Evolutionary conservation across 768 basidiomycete species (phyloP), one percentile per base, ranked within the genome.

Genomic region (Phaeolepiota aurea): DNA sequence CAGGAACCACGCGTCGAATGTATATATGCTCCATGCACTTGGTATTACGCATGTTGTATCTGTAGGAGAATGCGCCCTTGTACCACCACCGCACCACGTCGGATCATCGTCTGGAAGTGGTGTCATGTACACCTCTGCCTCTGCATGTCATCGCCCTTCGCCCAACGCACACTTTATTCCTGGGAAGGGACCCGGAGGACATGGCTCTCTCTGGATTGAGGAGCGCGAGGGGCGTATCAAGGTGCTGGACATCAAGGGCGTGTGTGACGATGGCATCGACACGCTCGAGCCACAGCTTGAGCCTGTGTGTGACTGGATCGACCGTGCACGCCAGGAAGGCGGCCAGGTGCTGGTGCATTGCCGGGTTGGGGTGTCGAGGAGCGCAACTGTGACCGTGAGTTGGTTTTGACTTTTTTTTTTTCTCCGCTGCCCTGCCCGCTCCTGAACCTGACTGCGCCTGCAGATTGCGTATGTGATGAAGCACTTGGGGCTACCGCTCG

Each of bases 391-490:
- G 45, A 87, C 87, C 46, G 82, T 83, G 52, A 58, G 79, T 75
- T n/a, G n/a, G n/a, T n/a, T n/a, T n/a, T n/a, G n/a, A n/a, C n/a
- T n/a, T n/a, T 16, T 42, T 38, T 37, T 10, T 25, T 35, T 5
- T 40, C 18, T 28, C 25, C 40, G 20, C 43, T 43, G 19, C 30
- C 20, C 19, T 19, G 5, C 10, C 18, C 30, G 20, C 21, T 34
- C 9, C 32, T 44, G 22, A 36, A 43, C 19, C 10, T 34, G 37
- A 18, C 20, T 30, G 9, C 18, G 15, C 36, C 2, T 20, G 9
- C 49, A 86, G 77, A 97, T 98, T 54, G 93, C 93, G 13, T 97
- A 97, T 61, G 86, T 96, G 54, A 97, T 97, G 93, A 88, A 92
- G 57, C 79, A 94, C 54, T 77, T 89, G 15, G 66, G 71, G 16